Evolutionary conservation across 441 rosid species (phyloP), one percentile per base, ranked within the genome.

Genomic region (Hura crepitans): DNA sequence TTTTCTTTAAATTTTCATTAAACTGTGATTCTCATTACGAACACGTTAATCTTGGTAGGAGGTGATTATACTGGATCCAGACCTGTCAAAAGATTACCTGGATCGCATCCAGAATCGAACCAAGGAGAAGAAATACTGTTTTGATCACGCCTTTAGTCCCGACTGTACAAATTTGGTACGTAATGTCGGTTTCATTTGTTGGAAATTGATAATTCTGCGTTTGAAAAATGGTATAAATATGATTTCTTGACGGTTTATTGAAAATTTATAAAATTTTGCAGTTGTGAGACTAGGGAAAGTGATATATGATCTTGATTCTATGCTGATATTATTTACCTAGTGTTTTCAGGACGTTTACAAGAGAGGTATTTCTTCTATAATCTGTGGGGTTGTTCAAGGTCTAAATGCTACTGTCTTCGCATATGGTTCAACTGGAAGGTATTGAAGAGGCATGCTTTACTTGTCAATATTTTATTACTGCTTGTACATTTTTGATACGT

Each of bases 351-450:
- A 83, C 72, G 86, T 92, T 0, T 91, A 93, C 72, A 74, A 55
- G 33, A 79, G 73, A 77, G 73, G 96, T 80, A 78, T 89, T 79
- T 84, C 83, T 62, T 82, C 93, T 27, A 79, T 83, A 50, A 86
- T 91, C 71, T 80, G 92, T 45, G 92, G 96, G 28, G 89, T 91
- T 80, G 93, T 87, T 49, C 92, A 86, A 67, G 97, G 98, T 69
- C 93, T 93, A 62, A 93, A 91, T 68, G 95, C 96, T 17, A 93
- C 98, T 0, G 85, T 93, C 27, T 91, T 93, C 83, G 98, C 96
- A 0, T 89, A 93, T 82, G 96, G 96, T 74, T 88, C 98, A 25
- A 91, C 97, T 28, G 96, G 95, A 82, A 89, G 97, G 97, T 89
- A 86, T 71, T 73, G 4, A 69, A 43, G 50, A 58, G 6, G 2